Conservation (phyloP, 2,329 filamentous ascomycete genomes). For the Sporothrix luriei region DNA sequence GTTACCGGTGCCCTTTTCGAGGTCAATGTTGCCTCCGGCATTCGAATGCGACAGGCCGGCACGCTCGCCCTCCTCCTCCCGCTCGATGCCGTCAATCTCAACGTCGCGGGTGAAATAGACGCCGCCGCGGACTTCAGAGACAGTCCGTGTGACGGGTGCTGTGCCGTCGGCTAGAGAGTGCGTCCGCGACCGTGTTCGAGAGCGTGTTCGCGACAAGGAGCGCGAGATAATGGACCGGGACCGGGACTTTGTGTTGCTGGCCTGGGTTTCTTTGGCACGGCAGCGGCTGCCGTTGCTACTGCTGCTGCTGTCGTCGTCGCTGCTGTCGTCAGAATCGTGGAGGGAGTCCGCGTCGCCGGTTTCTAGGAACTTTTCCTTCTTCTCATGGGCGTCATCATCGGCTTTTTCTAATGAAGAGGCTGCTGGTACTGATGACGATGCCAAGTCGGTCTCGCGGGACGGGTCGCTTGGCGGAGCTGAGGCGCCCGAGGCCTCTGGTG, state of each 20-base stretch:
- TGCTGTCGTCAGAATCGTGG: slow-evolving; percentile 12
- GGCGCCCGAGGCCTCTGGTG: slow-evolving; percentile 8
- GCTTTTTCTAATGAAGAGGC: neutral
- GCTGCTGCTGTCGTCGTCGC: slow-evolving; percentile 16
- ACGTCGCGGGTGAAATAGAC: slow-evolving; percentile 45
- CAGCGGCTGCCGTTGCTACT: slow-evolving; percentile 21
- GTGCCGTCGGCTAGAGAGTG: slow-evolving; percentile 23
- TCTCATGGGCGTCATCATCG: neutral
- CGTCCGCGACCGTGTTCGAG: slow-evolving; percentile 16
- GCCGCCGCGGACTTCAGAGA: slow-evolving; percentile 48
- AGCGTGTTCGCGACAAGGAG: slow-evolving; percentile 27
- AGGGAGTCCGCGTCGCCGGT: slow-evolving; percentile 1
- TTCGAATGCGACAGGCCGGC: slow-evolving; percentile 2
- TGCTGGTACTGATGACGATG: neutral
- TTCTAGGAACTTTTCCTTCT: neutral
- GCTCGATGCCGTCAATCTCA: slow-evolving; percentile 41
- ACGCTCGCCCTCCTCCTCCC: slow-evolving; percentile 26
- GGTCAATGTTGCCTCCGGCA: neutral
- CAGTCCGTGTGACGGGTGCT: slow-evolving; percentile 40
- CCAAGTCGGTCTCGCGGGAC: neutral
- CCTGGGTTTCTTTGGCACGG: neutral
- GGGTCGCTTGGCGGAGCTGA: neutral
- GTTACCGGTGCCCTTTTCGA: slow-evolving; percentile 13
- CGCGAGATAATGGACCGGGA: slow-evolving; percentile 26
- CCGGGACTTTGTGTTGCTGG: neutral